A percentile compares a stretch with the other conserved stretches of the same genome.
Evolutionary conservation across 2,329 filamentous ascomycete genomes (phyloP).

Genomic region (Hypoxylon sp.): DNA sequence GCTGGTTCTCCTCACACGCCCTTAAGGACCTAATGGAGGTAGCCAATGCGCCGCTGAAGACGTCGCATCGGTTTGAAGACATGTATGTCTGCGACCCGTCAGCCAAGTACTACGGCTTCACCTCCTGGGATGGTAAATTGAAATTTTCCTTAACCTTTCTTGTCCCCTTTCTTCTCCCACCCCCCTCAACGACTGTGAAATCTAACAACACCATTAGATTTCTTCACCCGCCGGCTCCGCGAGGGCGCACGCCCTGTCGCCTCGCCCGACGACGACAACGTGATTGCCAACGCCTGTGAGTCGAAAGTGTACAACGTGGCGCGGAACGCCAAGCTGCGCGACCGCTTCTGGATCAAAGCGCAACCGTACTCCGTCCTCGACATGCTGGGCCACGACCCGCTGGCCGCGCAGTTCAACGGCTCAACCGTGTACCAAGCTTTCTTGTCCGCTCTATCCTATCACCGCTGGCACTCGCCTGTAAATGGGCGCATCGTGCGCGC

Average conservation of each 20-base stretch:
- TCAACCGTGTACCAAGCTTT: constrained; percentile 73
- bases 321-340: constrained; percentile 59
- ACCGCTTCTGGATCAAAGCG: constrained; percentile 71
- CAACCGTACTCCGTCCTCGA: constrained; percentile 69
- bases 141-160: neutral
- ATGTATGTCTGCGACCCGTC: constrained; percentile 71
- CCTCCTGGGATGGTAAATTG: constrained; percentile 70
- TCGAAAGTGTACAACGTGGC: constrained; percentile 61
- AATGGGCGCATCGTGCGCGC: constrained; percentile 66
- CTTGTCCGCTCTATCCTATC: constrained; percentile 69
- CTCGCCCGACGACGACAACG: constrained; percentile 59
- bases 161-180: too few species aligned
- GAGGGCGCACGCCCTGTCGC: constrained; percentile 63
- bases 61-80: constrained; percentile 66
- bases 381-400: constrained; percentile 64
- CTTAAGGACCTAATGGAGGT: constrained; percentile 64
- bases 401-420: constrained; percentile 63
- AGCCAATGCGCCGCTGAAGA: constrained; percentile 61
- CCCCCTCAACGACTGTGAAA: neutral
- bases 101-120: constrained; percentile 67
- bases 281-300: constrained; percentile 70
- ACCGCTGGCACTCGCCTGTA: constrained; percentile 72
- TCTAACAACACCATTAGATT: constrained; percentile 52
- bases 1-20: constrained; percentile 69
- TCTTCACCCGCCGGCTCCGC: constrained; percentile 69